These are phyloP conservation scores for Suillus subaureus DNA, from an alignment of 768 basidiomycete species.

Conservation along the genomic window DNA sequence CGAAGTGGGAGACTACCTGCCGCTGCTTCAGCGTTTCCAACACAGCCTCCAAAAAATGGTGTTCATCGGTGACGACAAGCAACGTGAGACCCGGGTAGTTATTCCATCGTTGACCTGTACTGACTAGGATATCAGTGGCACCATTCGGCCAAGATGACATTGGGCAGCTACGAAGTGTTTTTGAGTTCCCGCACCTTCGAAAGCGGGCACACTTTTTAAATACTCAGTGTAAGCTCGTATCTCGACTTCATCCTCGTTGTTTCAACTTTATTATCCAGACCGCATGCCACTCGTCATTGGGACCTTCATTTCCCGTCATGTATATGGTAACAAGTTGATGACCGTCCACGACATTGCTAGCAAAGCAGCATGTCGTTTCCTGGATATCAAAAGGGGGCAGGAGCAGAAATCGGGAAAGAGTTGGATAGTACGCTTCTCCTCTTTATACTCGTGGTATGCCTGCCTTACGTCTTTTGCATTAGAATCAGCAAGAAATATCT, in stretches of 20 bases:
- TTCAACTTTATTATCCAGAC: conserved; percentile 46
- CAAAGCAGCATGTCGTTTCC: conserved; percentile 35
- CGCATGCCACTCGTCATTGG: conserved; percentile 83
- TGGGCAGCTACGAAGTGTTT: conserved; percentile 67
- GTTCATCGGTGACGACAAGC: conserved; percentile 43
- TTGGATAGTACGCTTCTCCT: conserved; percentile 20
- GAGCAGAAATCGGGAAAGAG: conserved; percentile 34
- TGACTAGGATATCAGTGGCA: conserved; percentile 52
- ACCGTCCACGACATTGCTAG: conserved; percentile 53
- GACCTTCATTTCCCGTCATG: conserved; percentile 60
- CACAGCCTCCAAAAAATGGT: conserved; percentile 36
- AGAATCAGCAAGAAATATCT: conserved; percentile 64
- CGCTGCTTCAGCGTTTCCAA: conserved; percentile 31
- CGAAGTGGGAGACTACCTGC: conserved; percentile 42
- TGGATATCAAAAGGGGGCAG: conserved; percentile 40
- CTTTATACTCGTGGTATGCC: not conserved
- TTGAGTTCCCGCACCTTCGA: conserved; percentile 67
- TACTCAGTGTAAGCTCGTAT: conserved; percentile 63
- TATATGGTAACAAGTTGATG: conserved; percentile 61
- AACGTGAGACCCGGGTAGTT: conserved; percentile 26
- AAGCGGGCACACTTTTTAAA: conserved; percentile 54
- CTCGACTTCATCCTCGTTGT: too few relatives aligned
- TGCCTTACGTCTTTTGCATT: not conserved
- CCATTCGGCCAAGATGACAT: conserved; percentile 77
- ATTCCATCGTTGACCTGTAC: not conserved